Base-by-base conservation (phyloP, 106 monocot genomes). In the Dendrobium chrysotoxum region DNA sequence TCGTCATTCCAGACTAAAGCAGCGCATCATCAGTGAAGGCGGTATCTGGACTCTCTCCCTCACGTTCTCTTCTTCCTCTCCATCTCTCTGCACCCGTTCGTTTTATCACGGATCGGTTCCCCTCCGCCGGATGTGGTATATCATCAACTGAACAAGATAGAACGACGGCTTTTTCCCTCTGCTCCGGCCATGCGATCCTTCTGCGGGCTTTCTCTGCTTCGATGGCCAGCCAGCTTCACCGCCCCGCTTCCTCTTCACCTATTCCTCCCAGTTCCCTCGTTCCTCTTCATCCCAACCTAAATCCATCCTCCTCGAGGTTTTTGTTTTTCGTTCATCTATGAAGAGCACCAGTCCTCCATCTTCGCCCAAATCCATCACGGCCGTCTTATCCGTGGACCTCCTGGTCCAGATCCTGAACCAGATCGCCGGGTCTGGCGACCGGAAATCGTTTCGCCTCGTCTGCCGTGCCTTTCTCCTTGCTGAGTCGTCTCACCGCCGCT, bases 201-300 rank as follows among this genome's bases (percentile, higher is more conserved):
- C 81, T 35, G 23, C 74, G 20, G 44, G 40, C 66, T 13, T 9
- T 20, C 66, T 28, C 38, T 70, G 40, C 65, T 28, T 23, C 30
- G 40, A 65, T 5, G 28, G 26, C 28, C 28, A 0, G 3, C 40
- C 28, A 45, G 50, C 26, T 42, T 40, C 30, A 3, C 40, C 54
- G 0, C 40, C 78, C 23, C 55, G 15, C 77, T 42, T 81, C 67
- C 39, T n/a, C 78, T 78, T 72, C 76, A 74, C 39, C 77, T 35
- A 55, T 75, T 31, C 58, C 47, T 71, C 38, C 53, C 86, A 39
- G 55, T 83, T 35, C 79, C 82, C 47, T 89, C 86, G 76, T 93
- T 91, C 86, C 95, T 93, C 77, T 89, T 93, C 82, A 82, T 89
- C 74, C 95, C 95, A 28, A 92, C 95, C 79, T 95, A 79, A 86